phyloP scores from a whole-genome alignment of 345 rosid genomes.

The Gossypium herbaceum region DNA sequence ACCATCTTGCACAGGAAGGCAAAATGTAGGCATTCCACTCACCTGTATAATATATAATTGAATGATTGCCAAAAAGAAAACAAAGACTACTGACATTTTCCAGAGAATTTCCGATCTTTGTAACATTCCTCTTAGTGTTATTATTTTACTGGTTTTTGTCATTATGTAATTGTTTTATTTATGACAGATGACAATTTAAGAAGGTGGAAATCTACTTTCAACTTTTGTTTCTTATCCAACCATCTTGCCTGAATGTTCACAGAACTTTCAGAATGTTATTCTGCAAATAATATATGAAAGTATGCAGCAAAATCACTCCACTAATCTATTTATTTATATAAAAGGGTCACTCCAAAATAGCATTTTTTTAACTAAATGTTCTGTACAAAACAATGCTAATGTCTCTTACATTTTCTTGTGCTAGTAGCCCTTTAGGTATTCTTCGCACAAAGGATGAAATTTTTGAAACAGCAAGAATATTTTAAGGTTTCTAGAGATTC shows the following conservation, averaged over 20 bases:
- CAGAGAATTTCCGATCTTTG: neutral
- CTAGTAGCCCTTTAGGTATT: neutral
- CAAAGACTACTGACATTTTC: neutral
- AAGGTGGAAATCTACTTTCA: neutral
- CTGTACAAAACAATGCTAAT: neutral
- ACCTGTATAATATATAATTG: conserved; percentile 43
- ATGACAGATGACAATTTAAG: neutral
- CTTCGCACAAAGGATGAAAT: neutral
- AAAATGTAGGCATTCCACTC: conserved; percentile 97
- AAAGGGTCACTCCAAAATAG: neutral
- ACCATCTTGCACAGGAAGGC: conserved; percentile 82
- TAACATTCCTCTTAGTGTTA: neutral
- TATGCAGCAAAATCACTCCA: neutral
- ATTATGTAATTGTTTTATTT: neutral
- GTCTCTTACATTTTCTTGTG: neutral
- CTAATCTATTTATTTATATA: neutral
- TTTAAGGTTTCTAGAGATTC: neutral
- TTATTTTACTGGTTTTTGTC: neutral
- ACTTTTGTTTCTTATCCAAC: neutral
- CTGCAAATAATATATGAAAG: neutral
- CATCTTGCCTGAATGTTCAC: neutral
- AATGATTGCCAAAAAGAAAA: neutral
- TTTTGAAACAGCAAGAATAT: neutral
- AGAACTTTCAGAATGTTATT: neutral
- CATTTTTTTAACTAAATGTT: neutral